phyloP scores from a whole-genome alignment of 768 basidiomycete species.

The Russula ochroleuca region DNA sequence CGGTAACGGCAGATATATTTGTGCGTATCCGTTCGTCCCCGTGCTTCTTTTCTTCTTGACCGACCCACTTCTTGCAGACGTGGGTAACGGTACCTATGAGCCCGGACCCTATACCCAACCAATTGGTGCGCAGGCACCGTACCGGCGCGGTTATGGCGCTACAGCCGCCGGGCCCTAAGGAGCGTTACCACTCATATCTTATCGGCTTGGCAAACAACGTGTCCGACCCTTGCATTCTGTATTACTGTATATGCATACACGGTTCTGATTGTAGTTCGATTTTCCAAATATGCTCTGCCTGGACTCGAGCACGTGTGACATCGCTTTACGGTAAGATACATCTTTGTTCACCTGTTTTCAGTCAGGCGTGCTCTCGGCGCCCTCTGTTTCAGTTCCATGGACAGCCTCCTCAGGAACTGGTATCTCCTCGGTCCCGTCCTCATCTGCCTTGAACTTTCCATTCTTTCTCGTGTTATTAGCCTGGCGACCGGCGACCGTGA shows the following conservation, averaged over 20 bases:
- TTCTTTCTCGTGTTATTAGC: slow-evolving; percentile 33
- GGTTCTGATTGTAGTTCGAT: background rate
- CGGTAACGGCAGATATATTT: slow-evolving; percentile 69
- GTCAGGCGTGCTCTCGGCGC: background rate
- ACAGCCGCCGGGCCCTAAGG: slow-evolving; percentile 3
- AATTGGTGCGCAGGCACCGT: slow-evolving; percentile 5
- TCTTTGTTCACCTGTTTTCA: background rate
- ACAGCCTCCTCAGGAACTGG: slow-evolving; percentile 3
- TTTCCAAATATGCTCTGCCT: background rate
- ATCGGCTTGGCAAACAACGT: background rate
- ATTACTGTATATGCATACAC: background rate
- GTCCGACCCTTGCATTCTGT: background rate
- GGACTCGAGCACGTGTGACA: too few species aligned
- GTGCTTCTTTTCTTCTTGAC: background rate
- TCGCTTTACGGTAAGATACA: too few species aligned
- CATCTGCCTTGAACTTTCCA: slow-evolving; percentile 6
- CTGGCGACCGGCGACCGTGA: slow-evolving; percentile 51
- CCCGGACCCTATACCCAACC: background rate
- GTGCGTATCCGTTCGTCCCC: slow-evolving; percentile 43
- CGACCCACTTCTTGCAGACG: slow-evolving; percentile 27
- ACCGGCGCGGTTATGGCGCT: slow-evolving; percentile 16
- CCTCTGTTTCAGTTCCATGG: background rate
- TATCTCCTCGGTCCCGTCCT: background rate
- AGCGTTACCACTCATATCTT: background rate
- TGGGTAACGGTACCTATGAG: slow-evolving; percentile 33